Evolutionary conservation across 108 stramenopile genomes (phyloP), one percentile per base, ranked within the genome.

Genomic region (Fistulifera solaris): DNA sequence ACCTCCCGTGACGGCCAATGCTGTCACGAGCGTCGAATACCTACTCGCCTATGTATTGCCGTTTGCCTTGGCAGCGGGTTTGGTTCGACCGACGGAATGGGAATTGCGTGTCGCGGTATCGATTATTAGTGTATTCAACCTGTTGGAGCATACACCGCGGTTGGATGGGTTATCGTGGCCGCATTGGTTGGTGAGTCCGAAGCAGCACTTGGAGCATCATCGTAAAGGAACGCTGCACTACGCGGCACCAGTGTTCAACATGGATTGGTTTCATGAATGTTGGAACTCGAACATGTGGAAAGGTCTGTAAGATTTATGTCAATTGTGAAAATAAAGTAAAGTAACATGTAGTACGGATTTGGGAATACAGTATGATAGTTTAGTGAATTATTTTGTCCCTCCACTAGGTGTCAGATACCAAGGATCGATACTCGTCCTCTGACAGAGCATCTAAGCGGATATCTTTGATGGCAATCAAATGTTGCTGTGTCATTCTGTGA

Each of bases 151-250:
- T 44, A 74, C 73, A 17, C 73, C 73, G 0, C 26, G 39, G 14
- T 25, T 74, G 38, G 73, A 69, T 40, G 24, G 13, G 1, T 35
- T 31, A 7, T 52, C 63, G 4, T 10, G 61, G 10, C 67, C 71
- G 6, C 2, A 11, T 17, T 56, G 43, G 2, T 73, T 38, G 22
- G 72, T 73, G 2, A 52, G 67, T 17, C 65, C 73, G 24, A 10
- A 51, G 5, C 38, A 66, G 21, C 73, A 74, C 40, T 44, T 68
- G 56, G 64, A 69, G 12, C 73, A 74, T 58, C 73, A 74, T 52
- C 56, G 64, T 26, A 66, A 61, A 22, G 16, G 61, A 26, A 65
- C 25, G 15, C 11, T 48, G 19, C 58, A 74, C 28, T 74, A 65
- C 58, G 67, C 73, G 21, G 61, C 73, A 2, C 73, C 73, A 0